Evolutionary conservation across 116 monocot genomes (phyloP).

Genomic region (Papilionanthe hybrid): DNA sequence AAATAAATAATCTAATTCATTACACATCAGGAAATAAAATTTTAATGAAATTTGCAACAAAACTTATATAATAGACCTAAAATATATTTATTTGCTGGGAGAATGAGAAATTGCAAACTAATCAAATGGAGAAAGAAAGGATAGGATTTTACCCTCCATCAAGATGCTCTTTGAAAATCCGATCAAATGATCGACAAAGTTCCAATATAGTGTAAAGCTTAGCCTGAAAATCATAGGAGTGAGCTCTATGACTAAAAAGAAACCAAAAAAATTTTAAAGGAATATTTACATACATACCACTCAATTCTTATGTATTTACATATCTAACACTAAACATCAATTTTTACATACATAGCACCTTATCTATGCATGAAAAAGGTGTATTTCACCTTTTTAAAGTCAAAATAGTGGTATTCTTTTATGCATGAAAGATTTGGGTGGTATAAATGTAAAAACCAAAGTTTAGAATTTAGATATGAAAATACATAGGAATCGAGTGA

Average conservation of each 20-base stretch:
- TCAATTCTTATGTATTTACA: too few relatives aligned
- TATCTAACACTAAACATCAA: too few relatives aligned
- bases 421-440: too few relatives aligned
- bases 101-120: background rate
- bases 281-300: too few relatives aligned
- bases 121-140: background rate
- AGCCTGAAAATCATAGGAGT: conserved; percentile 43
- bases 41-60: background rate
- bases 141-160: conserved; percentile 78
- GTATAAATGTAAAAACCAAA: too few relatives aligned
- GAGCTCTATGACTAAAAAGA: background rate
- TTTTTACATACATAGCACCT: too few relatives aligned
- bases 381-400: too few relatives aligned
- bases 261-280: background rate
- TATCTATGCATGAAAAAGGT: too few relatives aligned
- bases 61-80: background rate
- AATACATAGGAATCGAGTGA: too few relatives aligned
- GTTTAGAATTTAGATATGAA: too few relatives aligned
- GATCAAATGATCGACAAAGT: conserved; percentile 88
- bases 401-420: too few relatives aligned
- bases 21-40: background rate
- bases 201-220: conserved; percentile 86
- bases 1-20: background rate
- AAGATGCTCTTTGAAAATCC: conserved; percentile 91
- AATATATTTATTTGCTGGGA: background rate